Conservation (phyloP, 768 basidiomycete genomes). For the Nidularia sp. region DNA sequence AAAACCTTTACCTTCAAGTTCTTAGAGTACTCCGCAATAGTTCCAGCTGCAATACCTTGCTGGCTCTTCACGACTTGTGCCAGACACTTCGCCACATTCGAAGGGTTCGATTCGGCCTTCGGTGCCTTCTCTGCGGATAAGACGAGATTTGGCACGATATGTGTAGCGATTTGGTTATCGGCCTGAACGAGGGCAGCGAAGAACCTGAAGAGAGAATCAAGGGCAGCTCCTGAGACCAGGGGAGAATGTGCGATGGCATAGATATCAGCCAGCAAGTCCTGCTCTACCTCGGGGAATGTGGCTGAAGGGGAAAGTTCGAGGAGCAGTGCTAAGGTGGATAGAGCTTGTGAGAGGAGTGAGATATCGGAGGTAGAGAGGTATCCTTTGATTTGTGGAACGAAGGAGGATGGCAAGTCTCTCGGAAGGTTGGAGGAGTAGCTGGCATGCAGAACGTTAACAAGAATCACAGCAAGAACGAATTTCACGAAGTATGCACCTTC, state of each 20-base stretch:
- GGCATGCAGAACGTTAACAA: not conserved
- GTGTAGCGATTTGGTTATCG: constrained; percentile 78
- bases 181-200: constrained; percentile 79
- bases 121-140: constrained; percentile 60
- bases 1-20: constrained; percentile 60
- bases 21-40: constrained; percentile 83
- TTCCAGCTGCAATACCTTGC: constrained; percentile 71
- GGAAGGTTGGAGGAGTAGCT: constrained; percentile 47
- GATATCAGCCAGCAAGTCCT: constrained; percentile 57
- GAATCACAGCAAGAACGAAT: not conserved
- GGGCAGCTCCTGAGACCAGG: constrained; percentile 66
- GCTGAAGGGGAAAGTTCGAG: constrained; percentile 60
- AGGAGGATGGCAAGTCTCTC: constrained; percentile 47
- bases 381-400: constrained; percentile 71
- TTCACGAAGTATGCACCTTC: constrained; percentile 38
- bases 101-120: constrained; percentile 49
- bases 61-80: constrained; percentile 76
- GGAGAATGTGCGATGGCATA: constrained; percentile 79
- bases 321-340: constrained; percentile 63
- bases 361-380: constrained; percentile 79
- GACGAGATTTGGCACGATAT: constrained; percentile 75
- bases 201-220: constrained; percentile 82
- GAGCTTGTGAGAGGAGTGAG: constrained; percentile 68
- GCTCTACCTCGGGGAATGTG: constrained; percentile 77
- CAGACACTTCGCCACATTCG: constrained; percentile 82